Evolutionary conservation across 2,329 filamentous ascomycete genomes (phyloP).

Genomic region (Rhinocladiella similis): DNA sequence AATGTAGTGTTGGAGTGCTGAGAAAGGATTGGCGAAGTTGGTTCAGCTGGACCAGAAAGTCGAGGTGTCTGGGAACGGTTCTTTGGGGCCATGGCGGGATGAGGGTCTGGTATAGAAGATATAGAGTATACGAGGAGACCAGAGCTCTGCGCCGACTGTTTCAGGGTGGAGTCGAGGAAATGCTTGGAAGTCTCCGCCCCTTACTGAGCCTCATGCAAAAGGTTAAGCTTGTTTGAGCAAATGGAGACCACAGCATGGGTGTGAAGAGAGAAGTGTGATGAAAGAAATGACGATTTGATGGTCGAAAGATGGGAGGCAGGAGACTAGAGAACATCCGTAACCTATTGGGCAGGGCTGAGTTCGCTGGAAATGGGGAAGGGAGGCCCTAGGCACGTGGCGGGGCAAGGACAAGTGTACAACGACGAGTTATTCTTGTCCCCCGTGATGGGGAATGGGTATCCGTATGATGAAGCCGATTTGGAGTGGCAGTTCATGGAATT

Average conservation of each 20-base stretch:
- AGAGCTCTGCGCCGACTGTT: conserved; percentile 26
- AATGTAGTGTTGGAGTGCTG: conserved; percentile 16
- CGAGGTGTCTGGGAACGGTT: conserved; percentile 27
- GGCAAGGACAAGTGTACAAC: conserved; percentile 17
- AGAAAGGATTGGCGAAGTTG: conserved; percentile 16
- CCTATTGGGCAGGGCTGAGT: conserved; percentile 26
- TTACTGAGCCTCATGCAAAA: conserved; percentile 31
- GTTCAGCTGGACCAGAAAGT: conserved; percentile 19
- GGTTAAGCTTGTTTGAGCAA: conserved; percentile 30
- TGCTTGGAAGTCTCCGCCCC: conserved; percentile 31
- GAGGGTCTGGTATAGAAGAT: conserved; percentile 26
- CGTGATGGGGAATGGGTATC: background rate
- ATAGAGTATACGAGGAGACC: conserved; percentile 28
- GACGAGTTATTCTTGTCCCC: conserved; percentile 24
- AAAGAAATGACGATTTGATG: conserved; percentile 30
- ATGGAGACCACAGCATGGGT: conserved; percentile 27
- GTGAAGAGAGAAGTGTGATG: conserved; percentile 23
- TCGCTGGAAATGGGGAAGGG: conserved; percentile 5
- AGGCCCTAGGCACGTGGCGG: conserved; percentile 23
- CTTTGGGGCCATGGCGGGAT: conserved; percentile 27
- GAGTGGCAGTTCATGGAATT: conserved; percentile 8
- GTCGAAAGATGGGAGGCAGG: conserved; percentile 23
- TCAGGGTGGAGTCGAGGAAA: conserved; percentile 27
- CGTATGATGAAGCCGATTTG: background rate
- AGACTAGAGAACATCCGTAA: conserved; percentile 19